phyloP scores from a whole-genome alignment of 1,139 yeast genomes.

The Eremothecium coryli region DNA sequence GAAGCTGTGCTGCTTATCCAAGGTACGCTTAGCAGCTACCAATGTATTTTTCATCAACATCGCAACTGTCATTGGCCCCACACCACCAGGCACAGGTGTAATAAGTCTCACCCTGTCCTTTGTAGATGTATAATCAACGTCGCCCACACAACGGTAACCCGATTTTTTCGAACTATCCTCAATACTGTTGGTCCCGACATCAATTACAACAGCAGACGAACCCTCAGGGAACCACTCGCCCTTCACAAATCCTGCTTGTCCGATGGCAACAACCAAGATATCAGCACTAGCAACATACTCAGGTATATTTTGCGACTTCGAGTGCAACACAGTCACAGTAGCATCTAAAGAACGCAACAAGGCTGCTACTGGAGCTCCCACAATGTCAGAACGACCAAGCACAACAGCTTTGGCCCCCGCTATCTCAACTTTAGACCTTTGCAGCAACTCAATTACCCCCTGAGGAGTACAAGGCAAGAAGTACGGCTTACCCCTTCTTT shows the following conservation, averaged over 20 bases:
- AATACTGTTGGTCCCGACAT: slow-evolving; percentile 90
- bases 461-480: slow-evolving; percentile 95
- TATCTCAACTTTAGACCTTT: slow-evolving; percentile 50
- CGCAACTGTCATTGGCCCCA: slow-evolving; percentile 99
- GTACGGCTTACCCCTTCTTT: slow-evolving; percentile 75
- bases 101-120: slow-evolving; percentile 58
- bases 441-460: slow-evolving; percentile 76
- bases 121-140: slow-evolving; percentile 73
- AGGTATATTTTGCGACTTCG: slow-evolving; percentile 58
- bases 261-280: slow-evolving; percentile 86
- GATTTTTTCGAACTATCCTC: slow-evolving; percentile 68
- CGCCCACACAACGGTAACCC: slow-evolving; percentile 87
- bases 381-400: slow-evolving; percentile 92
- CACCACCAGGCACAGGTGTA: slow-evolving; percentile 99
- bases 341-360: slow-evolving; percentile 75
- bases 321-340: slow-evolving; percentile 63
- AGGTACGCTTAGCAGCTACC: slow-evolving; percentile 55
- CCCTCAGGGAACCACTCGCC: slow-evolving; percentile 72
- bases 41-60: slow-evolving; percentile 85
- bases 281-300: slow-evolving; percentile 65
- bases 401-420: slow-evolving; percentile 87
- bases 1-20: slow-evolving; percentile 26
- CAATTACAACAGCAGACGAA: slow-evolving; percentile 77
- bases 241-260: slow-evolving; percentile 70
- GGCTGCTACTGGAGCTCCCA: slow-evolving; percentile 87